Evolutionary conservation across 352 stramenopile species (phyloP).

Genomic region (Phytophthora colocasiae): DNA sequence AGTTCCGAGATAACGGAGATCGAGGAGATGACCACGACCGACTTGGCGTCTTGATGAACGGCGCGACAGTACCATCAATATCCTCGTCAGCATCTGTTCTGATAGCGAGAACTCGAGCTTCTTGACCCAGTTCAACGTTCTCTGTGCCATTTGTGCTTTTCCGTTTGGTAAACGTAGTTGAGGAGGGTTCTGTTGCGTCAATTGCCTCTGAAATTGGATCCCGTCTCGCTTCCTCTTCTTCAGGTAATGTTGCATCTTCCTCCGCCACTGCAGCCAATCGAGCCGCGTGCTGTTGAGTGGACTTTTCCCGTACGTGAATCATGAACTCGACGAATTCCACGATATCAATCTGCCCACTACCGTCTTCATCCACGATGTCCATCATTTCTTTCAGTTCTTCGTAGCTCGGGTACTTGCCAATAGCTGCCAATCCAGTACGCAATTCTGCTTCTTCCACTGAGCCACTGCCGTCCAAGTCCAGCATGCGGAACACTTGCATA

Average conservation of each 20-base stretch:
- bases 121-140: constrained; percentile 2
- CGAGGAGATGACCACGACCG: constrained; percentile 27
- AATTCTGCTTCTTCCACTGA: constrained; percentile 89
- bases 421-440: constrained; percentile 77
- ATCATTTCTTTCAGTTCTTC: constrained; percentile 90
- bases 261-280: constrained; percentile 27
- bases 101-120: constrained; percentile 28
- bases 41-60: constrained; percentile 7
- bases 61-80: background rate
- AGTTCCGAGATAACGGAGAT: constrained; percentile 1
- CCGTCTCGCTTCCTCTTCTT: background rate
- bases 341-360: constrained; percentile 86
- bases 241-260: constrained; percentile 6
- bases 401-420: constrained; percentile 82
- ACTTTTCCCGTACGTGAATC: constrained; percentile 82
- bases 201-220: background rate
- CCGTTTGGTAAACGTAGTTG: background rate
- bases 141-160: constrained; percentile 4
- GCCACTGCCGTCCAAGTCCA: constrained; percentile 84
- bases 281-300: constrained; percentile 50
- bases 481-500: constrained; percentile 85
- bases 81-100: constrained; percentile 3
- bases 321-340: constrained; percentile 91
- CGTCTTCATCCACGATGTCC: constrained; percentile 86
- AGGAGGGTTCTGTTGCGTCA: background rate